Conservation (phyloP, 176 grass and related monocot genomes). For the Eragrostis nindensis region DNA sequence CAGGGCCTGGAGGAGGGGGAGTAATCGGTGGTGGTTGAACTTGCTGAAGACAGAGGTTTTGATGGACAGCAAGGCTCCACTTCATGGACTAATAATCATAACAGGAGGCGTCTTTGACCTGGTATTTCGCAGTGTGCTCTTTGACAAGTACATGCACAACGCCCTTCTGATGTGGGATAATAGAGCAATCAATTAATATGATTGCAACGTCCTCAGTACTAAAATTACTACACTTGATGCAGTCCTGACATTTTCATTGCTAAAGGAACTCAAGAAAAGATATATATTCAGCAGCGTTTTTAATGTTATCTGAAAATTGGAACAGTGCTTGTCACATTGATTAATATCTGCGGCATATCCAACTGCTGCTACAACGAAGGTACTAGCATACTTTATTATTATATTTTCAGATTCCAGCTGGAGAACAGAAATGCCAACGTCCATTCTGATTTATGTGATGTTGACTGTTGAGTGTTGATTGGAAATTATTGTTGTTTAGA, state of each 20-base stretch:
- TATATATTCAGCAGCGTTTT: background rate
- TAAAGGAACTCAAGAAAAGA: background rate
- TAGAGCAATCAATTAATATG: slow-evolving; percentile 12
- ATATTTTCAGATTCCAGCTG: background rate
- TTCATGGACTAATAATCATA: slow-evolving; percentile 25
- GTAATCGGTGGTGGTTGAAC: slow-evolving; percentile 11
- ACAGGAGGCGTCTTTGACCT: slow-evolving; percentile 45
- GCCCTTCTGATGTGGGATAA: slow-evolving; percentile 9
- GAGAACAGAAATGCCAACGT: slow-evolving; percentile 23
- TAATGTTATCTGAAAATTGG: background rate
- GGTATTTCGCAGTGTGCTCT: background rate
- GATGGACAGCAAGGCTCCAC: slow-evolving; percentile 14
- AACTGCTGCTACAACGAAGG: background rate
- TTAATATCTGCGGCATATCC: slow-evolving; percentile 22
- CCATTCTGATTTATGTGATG: background rate
- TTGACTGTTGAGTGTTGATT: background rate
- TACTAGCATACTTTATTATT: background rate
- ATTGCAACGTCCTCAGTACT: background rate
- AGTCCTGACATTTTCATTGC: background rate
- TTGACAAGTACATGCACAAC: slow-evolving; percentile 2
- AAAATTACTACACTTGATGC: slow-evolving; percentile 1
- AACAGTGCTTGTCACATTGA: background rate
- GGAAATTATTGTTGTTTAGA: background rate
- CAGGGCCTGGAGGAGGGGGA: slow-evolving; percentile 1
- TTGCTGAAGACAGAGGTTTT: slow-evolving; percentile 10